Conservation (phyloP, 352 stramenopile species). For the Phytophthora cactorum region DNA sequence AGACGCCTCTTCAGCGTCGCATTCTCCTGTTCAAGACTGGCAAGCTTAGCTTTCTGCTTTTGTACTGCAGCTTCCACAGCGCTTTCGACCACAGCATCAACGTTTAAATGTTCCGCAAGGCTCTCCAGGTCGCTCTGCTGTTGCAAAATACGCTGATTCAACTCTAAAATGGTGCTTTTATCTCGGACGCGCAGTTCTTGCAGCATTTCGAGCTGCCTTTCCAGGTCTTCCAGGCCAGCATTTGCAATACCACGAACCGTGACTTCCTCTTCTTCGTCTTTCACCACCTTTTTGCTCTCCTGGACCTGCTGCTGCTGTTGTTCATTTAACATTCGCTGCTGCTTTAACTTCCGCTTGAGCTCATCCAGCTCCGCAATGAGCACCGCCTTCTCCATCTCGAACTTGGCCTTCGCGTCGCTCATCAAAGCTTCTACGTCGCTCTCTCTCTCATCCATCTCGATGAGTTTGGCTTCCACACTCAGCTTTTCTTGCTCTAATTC, state of each 20-base stretch:
- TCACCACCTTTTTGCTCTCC: constrained; percentile 6
- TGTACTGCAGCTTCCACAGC: constrained; percentile 44
- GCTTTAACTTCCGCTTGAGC: constrained; percentile 46
- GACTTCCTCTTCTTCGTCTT: constrained; percentile 11
- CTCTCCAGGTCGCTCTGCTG: constrained; percentile 68
- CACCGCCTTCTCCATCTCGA: constrained; percentile 64
- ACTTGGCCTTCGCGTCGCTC: constrained; percentile 47
- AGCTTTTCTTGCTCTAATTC: constrained; percentile 64
- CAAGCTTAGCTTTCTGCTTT: constrained; percentile 39
- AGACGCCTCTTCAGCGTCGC: constrained; percentile 47
- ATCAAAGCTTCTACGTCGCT: constrained; percentile 61
- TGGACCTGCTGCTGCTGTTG: constrained; percentile 46
- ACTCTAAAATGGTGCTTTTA: constrained; percentile 60
- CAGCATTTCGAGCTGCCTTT: constrained; percentile 65
- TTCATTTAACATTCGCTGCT: constrained; percentile 43
- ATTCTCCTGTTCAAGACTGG: constrained; percentile 42
- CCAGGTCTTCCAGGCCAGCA: constrained; percentile 45
- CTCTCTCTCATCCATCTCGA: constrained; percentile 81
- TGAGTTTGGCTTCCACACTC: constrained; percentile 60
- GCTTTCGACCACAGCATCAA: constrained; percentile 38
- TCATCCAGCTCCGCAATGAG: constrained; percentile 52
- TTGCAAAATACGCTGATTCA: constrained; percentile 62
- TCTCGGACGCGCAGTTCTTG: constrained; percentile 75
- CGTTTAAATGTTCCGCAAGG: constrained; percentile 58
- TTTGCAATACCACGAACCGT: constrained; percentile 8